Base-by-base conservation (phyloP, 1,284 basidiomycete genomes). In the Ceraceosorus bombacis region DNA sequence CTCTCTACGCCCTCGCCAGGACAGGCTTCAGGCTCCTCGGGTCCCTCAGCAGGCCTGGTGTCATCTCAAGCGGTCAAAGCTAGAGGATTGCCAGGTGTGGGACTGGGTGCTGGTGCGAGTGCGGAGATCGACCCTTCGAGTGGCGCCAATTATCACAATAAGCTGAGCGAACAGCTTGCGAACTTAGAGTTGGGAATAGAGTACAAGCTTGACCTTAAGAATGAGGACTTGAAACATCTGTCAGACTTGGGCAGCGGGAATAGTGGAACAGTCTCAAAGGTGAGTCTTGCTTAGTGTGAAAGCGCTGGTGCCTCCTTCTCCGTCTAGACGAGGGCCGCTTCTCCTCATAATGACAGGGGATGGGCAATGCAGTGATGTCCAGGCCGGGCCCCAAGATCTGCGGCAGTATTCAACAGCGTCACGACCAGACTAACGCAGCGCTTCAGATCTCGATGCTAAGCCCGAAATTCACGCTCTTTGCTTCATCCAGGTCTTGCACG, bases 211-310 rank as follows among this genome's bases (percentile, higher is more conserved):
- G 80, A 80, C 54, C 59, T 81, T 43, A 67, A 78, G 51, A 77
- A 73, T 51, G 78, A 79, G 58, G 79, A 81, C 56, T 66, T 81
- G 38, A 68, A 86, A 78, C 86, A 90, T 63, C 78, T 97, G 40
- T 82, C 84, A 38, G 94, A 98, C 78, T 83, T 98, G 3, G 94
- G 94, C 0, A 87, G 91, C 65, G 94, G 94, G n/a, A 97, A 97
- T 74, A 92, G 94, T 0, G 94, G 95, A 49, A 96, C 92, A 55
- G 95, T 98, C 58, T 89, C 89, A 78, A 90, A 89, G 80, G 93
- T 72, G 58, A 55, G 59, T 12, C 3, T 13, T 56, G 6, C n/a
- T 1, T 56, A 48, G 37, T 13, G 1, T 12, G 15, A 48, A n/a
- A 54, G 37, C 12, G 53, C 9, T 8, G 10, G n/a, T 55, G 10